A percentile compares a stretch with the other conserved stretches of the same genome.
phyloP scores from a whole-genome alignment of 2,329 filamentous ascomycete species.

The Aspergillus terreus region DNA sequence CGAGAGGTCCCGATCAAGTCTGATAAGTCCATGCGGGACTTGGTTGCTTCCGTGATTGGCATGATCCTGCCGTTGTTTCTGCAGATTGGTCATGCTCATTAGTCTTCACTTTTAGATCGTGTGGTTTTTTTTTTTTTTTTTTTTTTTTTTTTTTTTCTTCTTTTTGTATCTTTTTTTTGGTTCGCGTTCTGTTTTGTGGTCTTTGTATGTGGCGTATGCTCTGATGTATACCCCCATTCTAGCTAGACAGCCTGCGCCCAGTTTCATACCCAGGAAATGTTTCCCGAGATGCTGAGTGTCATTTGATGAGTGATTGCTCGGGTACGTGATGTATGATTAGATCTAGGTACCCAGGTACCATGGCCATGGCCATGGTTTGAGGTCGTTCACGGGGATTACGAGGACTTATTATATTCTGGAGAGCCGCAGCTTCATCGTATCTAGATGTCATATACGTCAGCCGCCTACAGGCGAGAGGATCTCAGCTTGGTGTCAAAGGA shows the following conservation, averaged over 20 bases:
- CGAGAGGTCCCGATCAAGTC: constrained; percentile 31
- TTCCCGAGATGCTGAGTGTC: neutral
- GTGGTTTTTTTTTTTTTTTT: neutral
- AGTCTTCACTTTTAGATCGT: constrained; percentile 8
- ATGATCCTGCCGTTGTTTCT: constrained; percentile 47
- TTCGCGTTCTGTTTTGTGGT: neutral
- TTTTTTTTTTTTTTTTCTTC: neutral
- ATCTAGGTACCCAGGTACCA: neutral
- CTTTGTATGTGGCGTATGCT: neutral
- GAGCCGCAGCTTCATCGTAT: too few species aligned
- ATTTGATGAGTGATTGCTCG: too few species aligned
- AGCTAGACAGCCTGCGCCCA: neutral
- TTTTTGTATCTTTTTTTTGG: too few species aligned
- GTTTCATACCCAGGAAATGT: neutral
- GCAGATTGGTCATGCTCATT: constrained; percentile 47
- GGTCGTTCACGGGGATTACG: too few species aligned
- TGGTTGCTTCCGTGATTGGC: constrained; percentile 45
- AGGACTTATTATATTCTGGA: too few species aligned
- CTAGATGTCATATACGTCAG: too few species aligned
- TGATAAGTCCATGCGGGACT: constrained; percentile 43
- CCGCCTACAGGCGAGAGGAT: too few species aligned
- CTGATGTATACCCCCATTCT: neutral
- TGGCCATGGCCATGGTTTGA: too few species aligned
- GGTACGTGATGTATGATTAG: neutral
- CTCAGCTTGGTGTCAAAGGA: too few species aligned